A percentile compares a stretch with the other conserved stretches of the same genome.
phyloP scores from a whole-genome alignment of 2,329 filamentous ascomycete species.

The Xylaria sp. region DNA sequence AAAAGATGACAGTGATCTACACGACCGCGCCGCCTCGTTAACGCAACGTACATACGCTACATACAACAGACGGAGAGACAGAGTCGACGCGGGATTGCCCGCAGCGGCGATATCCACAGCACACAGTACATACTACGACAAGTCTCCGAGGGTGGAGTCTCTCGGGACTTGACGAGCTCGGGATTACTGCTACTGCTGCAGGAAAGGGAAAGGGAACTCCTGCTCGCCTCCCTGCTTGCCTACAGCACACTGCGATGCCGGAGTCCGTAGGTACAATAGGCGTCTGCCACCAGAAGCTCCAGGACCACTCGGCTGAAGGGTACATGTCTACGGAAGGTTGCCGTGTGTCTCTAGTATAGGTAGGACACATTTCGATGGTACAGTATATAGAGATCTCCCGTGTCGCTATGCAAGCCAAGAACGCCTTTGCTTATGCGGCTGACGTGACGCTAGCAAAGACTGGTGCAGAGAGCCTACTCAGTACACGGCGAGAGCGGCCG shows the following conservation, averaged over 20 bases:
- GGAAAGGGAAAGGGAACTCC: background rate
- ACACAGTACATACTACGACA: background rate
- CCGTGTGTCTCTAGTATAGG: background rate
- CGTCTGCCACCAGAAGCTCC: constrained; percentile 19
- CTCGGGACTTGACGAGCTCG: constrained; percentile 14
- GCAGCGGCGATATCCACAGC: background rate
- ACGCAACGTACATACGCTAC: constrained; percentile 24
- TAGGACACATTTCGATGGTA: background rate
- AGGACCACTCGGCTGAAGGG: background rate
- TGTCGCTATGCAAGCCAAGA: constrained; percentile 32
- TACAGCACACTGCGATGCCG: constrained; percentile 21
- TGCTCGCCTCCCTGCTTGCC: background rate
- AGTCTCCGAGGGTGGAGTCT: constrained; percentile 2
- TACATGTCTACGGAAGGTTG: background rate
- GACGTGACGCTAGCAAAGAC: constrained; percentile 12
- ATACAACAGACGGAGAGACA: background rate
- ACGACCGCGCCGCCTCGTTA: constrained; percentile 6
- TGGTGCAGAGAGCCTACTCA: background rate
- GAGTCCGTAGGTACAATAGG: constrained; percentile 29
- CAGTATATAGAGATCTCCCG: constrained; percentile 13
- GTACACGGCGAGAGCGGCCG: constrained; percentile 16
- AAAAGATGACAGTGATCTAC: background rate
- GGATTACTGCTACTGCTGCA: constrained; percentile 4
- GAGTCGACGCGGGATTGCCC: background rate
- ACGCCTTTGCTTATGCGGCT: constrained; percentile 15